Percentiles rank a stretch among this genome's conserved stretches.
Conservation (phyloP, 345 rosid genomes). For the Angophora floribunda region DNA sequence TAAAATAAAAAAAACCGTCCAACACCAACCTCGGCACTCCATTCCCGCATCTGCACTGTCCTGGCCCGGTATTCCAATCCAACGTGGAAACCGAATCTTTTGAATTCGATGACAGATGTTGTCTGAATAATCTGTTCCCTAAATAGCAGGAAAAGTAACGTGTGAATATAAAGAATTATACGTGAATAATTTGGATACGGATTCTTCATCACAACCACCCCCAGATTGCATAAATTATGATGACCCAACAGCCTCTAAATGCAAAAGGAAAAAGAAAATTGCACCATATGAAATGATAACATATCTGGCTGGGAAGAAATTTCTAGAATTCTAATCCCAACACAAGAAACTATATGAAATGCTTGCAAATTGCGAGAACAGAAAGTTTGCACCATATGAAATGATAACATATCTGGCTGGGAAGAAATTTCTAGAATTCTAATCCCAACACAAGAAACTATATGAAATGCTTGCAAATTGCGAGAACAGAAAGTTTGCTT, state of each 20-base stretch:
- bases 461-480: not conserved
- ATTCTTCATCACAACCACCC: not conserved
- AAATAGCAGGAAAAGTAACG: not conserved
- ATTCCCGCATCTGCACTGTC: not conserved
- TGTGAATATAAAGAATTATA: not conserved
- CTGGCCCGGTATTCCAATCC: not conserved
- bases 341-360: not conserved
- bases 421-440: not conserved
- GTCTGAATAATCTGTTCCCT: not conserved
- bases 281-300: not conserved
- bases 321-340: not conserved
- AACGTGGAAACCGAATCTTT: not conserved
- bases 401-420: not conserved
- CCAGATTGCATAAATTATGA: not conserved
- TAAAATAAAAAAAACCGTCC: not conserved
- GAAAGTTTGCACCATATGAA: not conserved
- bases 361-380: not conserved
- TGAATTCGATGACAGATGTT: not conserved
- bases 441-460: not conserved
- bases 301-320: not conserved
- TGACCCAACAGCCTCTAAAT: not conserved
- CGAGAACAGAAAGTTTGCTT: not conserved
- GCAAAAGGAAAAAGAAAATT: not conserved
- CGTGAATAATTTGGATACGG: not conserved
- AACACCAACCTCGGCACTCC: not conserved